Conservation (phyloP, 768 basidiomycete species). For the Astraeus odoratus region DNA sequence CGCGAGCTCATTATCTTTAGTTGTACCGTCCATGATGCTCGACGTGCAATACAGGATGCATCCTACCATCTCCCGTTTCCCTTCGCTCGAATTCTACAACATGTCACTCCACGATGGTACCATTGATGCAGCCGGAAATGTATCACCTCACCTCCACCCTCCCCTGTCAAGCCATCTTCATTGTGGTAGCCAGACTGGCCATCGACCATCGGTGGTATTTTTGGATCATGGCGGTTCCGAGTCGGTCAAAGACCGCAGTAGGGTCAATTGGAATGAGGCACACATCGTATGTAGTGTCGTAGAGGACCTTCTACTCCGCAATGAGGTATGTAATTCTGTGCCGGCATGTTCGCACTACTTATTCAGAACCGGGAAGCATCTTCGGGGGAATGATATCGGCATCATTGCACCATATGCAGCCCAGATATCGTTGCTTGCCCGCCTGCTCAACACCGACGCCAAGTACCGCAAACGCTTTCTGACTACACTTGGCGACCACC, state of each 20-base stretch:
- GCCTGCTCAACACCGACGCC: constrained; percentile 52
- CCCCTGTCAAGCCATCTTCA: constrained; percentile 52
- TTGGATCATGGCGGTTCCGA: constrained; percentile 74
- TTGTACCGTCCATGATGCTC: constrained; percentile 85
- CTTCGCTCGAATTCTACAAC: constrained; percentile 78
- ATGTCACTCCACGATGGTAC: constrained; percentile 69
- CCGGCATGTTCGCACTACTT: constrained; percentile 4
- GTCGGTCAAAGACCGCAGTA: constrained; percentile 58
- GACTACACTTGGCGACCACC: constrained; percentile 53
- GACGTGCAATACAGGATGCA: constrained; percentile 97
- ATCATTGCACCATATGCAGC: constrained; percentile 90
- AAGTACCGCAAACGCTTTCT: constrained; percentile 49
- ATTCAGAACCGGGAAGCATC: constrained; percentile 32
- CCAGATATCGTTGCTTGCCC: constrained; percentile 72
- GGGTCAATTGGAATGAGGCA: constrained; percentile 73
- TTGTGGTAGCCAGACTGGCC: constrained; percentile 30
- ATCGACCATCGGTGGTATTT: constrained; percentile 65
- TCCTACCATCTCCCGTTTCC: constrained; percentile 82
- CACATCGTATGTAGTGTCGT: constrained; percentile 72
- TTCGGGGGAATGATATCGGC: constrained; percentile 75
- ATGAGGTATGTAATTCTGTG: constrained; percentile 46
- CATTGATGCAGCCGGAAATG: constrained; percentile 41
- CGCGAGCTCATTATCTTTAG: constrained; percentile 44
- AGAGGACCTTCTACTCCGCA: constrained; percentile 72
- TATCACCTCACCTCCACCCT: constrained; percentile 48